Evolutionary conservation across 2,329 filamentous ascomycete species (phyloP).

Genomic region (Fusarium tanahbumbuense): DNA sequence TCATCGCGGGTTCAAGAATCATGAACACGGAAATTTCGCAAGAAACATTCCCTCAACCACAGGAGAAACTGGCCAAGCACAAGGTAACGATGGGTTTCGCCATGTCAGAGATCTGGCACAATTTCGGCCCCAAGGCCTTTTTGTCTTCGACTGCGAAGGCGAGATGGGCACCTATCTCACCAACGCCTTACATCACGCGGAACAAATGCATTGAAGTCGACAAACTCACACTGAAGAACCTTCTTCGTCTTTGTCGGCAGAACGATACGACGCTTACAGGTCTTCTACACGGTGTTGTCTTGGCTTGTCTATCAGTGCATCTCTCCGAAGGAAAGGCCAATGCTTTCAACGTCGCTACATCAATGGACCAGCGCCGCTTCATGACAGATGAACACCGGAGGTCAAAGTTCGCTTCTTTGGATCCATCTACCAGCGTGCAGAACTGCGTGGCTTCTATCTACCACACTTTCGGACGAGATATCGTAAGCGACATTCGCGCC

Average conservation of each 20-base stretch:
- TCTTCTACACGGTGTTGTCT: neutral
- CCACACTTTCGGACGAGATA: neutral
- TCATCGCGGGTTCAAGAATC: neutral
- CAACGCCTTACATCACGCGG: neutral
- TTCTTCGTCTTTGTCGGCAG: neutral
- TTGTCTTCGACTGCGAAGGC: neutral
- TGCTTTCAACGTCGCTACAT: neutral
- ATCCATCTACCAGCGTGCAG: neutral
- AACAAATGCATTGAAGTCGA: neutral
- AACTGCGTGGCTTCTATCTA: neutral
- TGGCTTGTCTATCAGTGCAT: neutral
- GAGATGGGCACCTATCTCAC: neutral
- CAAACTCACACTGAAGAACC: neutral
- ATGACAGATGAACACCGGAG: neutral
- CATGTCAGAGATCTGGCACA: constrained; percentile 4
- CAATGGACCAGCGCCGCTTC: constrained; percentile 2
- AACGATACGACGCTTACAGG: constrained; percentile 3
- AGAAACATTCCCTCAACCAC: constrained; percentile 1
- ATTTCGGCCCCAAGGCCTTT: neutral
- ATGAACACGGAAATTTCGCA: neutral
- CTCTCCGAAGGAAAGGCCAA: neutral
- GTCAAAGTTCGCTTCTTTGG: neutral
- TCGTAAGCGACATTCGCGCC: constrained; percentile 1
- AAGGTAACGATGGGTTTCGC: constrained; percentile 2
- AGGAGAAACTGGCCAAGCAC: constrained; percentile 12